A percentile compares a stretch with the other conserved stretches of the same genome.
phyloP scores from a whole-genome alignment of 2,329 filamentous ascomycete genomes.

The Decorospora gaudefroyi region DNA sequence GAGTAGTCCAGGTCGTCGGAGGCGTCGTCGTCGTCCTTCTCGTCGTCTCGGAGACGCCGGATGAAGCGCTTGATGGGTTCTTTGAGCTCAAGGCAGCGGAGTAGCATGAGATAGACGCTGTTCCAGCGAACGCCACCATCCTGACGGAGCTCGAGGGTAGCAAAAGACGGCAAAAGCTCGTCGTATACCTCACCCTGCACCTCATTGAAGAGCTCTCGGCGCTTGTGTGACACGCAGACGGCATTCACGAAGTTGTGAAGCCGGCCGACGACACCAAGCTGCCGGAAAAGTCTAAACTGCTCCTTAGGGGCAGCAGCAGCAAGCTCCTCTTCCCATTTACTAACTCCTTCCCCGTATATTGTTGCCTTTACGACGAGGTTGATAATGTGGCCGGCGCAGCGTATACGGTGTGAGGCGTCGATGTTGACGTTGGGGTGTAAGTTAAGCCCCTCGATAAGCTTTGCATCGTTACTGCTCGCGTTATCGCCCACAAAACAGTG shows the following conservation, averaged over 20 bases:
- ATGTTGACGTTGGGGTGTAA: neutral
- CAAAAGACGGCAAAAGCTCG: neutral
- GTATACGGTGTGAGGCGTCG: neutral
- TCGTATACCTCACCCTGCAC: slow-evolving; percentile 1
- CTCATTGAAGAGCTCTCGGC: slow-evolving; percentile 5
- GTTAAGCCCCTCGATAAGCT: slow-evolving; percentile 4
- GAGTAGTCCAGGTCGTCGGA: neutral
- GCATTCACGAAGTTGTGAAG: slow-evolving; percentile 11
- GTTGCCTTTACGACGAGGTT: slow-evolving; percentile 6
- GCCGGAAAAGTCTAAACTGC: neutral
- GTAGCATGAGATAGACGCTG: slow-evolving; percentile 10
- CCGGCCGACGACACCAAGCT: slow-evolving; percentile 2
- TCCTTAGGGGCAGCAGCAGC: neutral
- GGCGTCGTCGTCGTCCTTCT: neutral
- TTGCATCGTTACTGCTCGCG: slow-evolving; percentile 8
- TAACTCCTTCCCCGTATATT: slow-evolving; percentile 8
- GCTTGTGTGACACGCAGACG: slow-evolving; percentile 5
- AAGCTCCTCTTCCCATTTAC: neutral
- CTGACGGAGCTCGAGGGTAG: slow-evolving; percentile 4
- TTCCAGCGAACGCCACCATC: slow-evolving; percentile 13
- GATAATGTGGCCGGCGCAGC: slow-evolving; percentile 3
- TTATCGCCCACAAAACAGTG: slow-evolving; percentile 10
- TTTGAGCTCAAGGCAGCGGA: slow-evolving; percentile 11
- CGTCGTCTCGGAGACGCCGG: neutral
- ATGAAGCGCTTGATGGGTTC: slow-evolving; percentile 10